Conservation (phyloP, 208 protist species). For the Crithidia expoeki region DNA sequence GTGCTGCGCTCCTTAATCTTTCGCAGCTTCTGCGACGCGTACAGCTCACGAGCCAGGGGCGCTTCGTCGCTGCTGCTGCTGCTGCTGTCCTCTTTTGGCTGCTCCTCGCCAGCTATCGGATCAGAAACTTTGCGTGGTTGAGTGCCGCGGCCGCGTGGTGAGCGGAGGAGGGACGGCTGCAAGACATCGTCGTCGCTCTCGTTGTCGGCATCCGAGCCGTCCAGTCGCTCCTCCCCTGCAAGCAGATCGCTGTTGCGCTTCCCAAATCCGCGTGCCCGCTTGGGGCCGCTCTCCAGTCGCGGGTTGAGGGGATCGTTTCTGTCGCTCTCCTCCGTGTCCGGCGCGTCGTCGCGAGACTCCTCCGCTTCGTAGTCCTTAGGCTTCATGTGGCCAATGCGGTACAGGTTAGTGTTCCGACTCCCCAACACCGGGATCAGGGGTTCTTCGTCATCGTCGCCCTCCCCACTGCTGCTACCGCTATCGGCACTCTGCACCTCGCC, state of each 20-base stretch:
- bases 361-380: slow-evolving; percentile 15
- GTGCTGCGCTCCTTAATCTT: background rate
- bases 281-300: slow-evolving; percentile 1
- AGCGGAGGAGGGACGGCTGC: background rate
- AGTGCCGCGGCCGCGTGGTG: background rate
- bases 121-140: background rate
- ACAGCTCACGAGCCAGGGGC: background rate
- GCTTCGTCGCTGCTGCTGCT: slow-evolving; percentile 7
- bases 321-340: background rate
- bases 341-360: slow-evolving; percentile 14
- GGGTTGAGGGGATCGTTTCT: background rate
- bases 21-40: slow-evolving; percentile 7
- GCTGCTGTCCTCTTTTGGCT: background rate
- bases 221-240: slow-evolving; percentile 10
- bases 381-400: slow-evolving; percentile 12
- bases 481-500: background rate
- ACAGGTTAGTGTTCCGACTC: slow-evolving; percentile 13
- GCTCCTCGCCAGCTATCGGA: slow-evolving; percentile 7
- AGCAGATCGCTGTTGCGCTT: slow-evolving; percentile 14
- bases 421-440: slow-evolving; percentile 13
- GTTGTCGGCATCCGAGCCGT: background rate
- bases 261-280: slow-evolving; percentile 5
- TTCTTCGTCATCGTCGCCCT: slow-evolving; percentile 8
- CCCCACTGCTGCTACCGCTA: background rate
- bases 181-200: slow-evolving; percentile 18